phyloP scores from a whole-genome alignment of 192 early-diverging fungal species.

The Dispira simplex region DNA sequence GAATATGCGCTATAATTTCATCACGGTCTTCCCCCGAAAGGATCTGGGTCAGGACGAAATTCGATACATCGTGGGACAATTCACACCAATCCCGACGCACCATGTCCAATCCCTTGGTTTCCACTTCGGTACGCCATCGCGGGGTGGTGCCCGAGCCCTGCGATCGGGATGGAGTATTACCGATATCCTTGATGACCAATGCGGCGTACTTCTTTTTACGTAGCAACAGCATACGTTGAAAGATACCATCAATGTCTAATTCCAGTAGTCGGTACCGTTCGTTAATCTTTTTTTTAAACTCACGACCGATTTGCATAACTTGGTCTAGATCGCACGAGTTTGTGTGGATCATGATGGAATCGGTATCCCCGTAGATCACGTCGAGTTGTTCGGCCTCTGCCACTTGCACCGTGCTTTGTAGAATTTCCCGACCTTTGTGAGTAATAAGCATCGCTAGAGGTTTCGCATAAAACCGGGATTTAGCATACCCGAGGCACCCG shows the following conservation, averaged over 20 bases:
- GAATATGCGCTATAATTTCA: constrained; percentile 61
- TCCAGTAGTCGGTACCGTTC: constrained; percentile 87
- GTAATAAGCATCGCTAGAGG: constrained; percentile 97
- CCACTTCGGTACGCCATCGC: constrained; percentile 25
- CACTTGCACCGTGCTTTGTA: constrained; percentile 83
- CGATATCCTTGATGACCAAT: constrained; percentile 21
- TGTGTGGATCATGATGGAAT: constrained; percentile 97
- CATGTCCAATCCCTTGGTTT: constrained; percentile 91
- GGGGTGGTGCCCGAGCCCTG: neutral
- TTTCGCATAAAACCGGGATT: constrained; percentile 93
- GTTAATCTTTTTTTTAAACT: constrained; percentile 76
- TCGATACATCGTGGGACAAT: constrained; percentile 76
- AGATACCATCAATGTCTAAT: constrained; percentile 93
- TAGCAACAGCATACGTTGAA: constrained; percentile 74
- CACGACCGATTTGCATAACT: constrained; percentile 64
- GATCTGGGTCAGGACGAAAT: constrained; percentile 51
- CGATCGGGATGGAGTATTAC: too few relatives aligned
- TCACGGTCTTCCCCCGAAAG: constrained; percentile 33
- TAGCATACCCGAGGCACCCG: constrained; percentile 85
- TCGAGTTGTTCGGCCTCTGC: constrained; percentile 65
- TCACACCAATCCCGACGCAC: constrained; percentile 97
- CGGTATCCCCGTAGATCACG: constrained; percentile 99
- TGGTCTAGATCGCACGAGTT: constrained; percentile 48
- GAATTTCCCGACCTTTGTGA: constrained; percentile 83
- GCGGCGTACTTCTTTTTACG: constrained; percentile 99